Percentiles rank a stretch among this genome's conserved stretches.
Conservation (phyloP, 768 basidiomycete genomes). For the Gloeostereum incarnatum region DNA sequence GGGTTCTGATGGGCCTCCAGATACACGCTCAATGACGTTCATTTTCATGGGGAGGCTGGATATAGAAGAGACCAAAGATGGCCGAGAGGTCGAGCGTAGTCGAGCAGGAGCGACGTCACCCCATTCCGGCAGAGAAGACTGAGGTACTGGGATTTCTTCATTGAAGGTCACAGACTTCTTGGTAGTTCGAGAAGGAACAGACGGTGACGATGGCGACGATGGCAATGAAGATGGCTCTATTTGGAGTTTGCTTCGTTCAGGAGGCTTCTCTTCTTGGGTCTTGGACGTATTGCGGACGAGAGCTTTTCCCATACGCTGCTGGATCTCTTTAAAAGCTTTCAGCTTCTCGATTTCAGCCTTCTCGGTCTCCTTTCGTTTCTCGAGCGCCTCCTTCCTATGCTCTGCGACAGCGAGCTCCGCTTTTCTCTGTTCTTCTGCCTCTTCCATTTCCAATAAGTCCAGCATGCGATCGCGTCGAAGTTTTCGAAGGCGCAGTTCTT, state of each 20-base stretch:
- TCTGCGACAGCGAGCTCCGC: slow-evolving; percentile 28
- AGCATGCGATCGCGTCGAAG: slow-evolving; percentile 58
- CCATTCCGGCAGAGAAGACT: slow-evolving; percentile 23
- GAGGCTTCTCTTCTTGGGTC: slow-evolving; percentile 26
- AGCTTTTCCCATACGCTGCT: slow-evolving; percentile 74
- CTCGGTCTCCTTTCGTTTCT: slow-evolving; percentile 40
- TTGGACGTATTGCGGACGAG: slow-evolving; percentile 39
- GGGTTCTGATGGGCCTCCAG: slow-evolving; percentile 11
- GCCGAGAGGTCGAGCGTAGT: slow-evolving; percentile 28
- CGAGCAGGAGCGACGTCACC: slow-evolving; percentile 47
- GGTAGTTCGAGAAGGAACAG: slow-evolving; percentile 19
- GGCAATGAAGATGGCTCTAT: too few species aligned
- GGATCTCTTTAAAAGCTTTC: slow-evolving; percentile 41
- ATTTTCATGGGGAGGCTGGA: slow-evolving; percentile 49
- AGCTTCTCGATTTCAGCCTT: slow-evolving; percentile 26
- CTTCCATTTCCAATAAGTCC: slow-evolving; percentile 65
- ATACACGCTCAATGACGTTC: slow-evolving; percentile 58
- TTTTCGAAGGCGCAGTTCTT: slow-evolving; percentile 39
- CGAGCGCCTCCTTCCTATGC: slow-evolving; percentile 32
- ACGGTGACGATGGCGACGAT: slow-evolving; percentile 5
- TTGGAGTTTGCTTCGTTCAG: too few species aligned
- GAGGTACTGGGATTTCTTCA: slow-evolving; percentile 14
- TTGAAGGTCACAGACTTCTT: slow-evolving; percentile 66
- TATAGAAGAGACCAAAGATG: slow-evolving; percentile 26
- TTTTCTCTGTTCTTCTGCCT: slow-evolving; percentile 35